Evolutionary conservation across 1,284 basidiomycete genomes (phyloP).

Genomic region (Cutaneotrichosporon arboriforme): DNA sequence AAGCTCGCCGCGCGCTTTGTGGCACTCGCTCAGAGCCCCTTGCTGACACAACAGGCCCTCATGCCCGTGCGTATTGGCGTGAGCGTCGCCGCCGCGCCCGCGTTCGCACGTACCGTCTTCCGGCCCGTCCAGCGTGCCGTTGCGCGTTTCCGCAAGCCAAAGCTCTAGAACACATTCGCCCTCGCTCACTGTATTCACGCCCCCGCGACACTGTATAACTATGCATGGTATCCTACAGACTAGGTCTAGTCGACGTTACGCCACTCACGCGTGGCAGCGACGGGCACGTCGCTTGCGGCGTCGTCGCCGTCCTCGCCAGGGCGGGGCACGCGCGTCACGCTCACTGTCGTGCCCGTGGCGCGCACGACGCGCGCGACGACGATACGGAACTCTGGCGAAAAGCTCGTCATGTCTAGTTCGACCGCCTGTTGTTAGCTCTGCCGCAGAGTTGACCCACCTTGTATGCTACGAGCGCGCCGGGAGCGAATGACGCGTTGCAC

Average conservation of each 20-base stretch:
- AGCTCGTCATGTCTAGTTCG: conserved; percentile 32
- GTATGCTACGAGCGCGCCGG: conserved; percentile 26
- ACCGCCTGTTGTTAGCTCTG: conserved; percentile 25
- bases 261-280: not conserved
- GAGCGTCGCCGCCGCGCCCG: conserved; percentile 68
- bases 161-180: not conserved
- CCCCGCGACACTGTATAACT: too few relatives aligned
- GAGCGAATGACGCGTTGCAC: not conserved
- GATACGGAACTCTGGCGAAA: conserved; percentile 32
- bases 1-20: conserved; percentile 26
- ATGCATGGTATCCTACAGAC: not conserved
- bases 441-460: conserved; percentile 22
- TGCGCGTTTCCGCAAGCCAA: not conserved
- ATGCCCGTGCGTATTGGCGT: conserved; percentile 68
- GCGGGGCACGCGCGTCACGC: not conserved
- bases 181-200: not conserved
- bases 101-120: conserved; percentile 59
- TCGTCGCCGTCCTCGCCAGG: conserved; percentile 4
- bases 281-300: not conserved
- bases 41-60: too few relatives aligned
- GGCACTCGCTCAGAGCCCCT: too few relatives aligned
- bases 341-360: not conserved
- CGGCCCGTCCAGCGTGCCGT: conserved; percentile 1
- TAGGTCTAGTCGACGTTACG: not conserved
- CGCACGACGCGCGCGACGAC: conserved; percentile 21